These are phyloP conservation scores for Colletotrichum sp. DNA, from an alignment of 2,329 filamentous ascomycete genomes.

Conservation along the genomic window DNA sequence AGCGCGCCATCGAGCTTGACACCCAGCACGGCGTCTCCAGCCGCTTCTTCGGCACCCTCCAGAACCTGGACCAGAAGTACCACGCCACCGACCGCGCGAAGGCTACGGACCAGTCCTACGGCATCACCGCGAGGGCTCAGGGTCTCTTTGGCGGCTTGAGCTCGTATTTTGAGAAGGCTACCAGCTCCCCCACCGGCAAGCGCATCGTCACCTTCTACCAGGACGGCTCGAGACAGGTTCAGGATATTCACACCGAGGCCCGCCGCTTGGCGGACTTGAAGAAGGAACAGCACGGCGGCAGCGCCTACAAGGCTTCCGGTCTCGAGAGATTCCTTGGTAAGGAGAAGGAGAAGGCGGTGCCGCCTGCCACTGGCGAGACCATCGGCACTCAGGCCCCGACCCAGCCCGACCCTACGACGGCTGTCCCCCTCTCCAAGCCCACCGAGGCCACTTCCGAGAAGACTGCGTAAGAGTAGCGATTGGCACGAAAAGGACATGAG, in stretches of 20 bases:
- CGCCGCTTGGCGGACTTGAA: constrained; percentile 87
- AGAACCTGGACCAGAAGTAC: constrained; percentile 82
- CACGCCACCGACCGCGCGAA: constrained; percentile 87
- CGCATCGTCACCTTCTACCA: constrained; percentile 89
- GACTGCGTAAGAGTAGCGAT: neutral
- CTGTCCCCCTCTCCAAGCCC: constrained; percentile 22
- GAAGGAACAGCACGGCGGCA: constrained; percentile 66
- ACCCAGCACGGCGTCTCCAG: constrained; percentile 84
- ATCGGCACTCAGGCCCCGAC: constrained; percentile 26
- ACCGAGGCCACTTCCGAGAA: constrained; percentile 28
- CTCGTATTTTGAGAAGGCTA: constrained; percentile 95
- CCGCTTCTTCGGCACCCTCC: constrained; percentile 79
- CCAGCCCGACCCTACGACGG: constrained; percentile 15
- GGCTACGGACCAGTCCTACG: constrained; percentile 84
- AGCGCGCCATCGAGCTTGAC: constrained; percentile 87
- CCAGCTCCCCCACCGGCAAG: constrained; percentile 85
- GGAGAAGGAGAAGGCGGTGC: constrained; percentile 56
- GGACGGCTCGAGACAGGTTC: constrained; percentile 83
- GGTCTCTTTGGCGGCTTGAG: constrained; percentile 68
- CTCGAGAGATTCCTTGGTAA: constrained; percentile 64
- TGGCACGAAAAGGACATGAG: neutral
- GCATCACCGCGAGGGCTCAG: constrained; percentile 76
- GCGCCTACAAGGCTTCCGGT: constrained; percentile 63
- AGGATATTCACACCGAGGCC: constrained; percentile 93
- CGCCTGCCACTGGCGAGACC: constrained; percentile 55